A percentile compares a stretch with the other conserved stretches of the same genome.
These are phyloP conservation scores for Globisporangium ultimum DNA, from an alignment of 352 stramenopile species.

Conservation along the genomic window DNA sequence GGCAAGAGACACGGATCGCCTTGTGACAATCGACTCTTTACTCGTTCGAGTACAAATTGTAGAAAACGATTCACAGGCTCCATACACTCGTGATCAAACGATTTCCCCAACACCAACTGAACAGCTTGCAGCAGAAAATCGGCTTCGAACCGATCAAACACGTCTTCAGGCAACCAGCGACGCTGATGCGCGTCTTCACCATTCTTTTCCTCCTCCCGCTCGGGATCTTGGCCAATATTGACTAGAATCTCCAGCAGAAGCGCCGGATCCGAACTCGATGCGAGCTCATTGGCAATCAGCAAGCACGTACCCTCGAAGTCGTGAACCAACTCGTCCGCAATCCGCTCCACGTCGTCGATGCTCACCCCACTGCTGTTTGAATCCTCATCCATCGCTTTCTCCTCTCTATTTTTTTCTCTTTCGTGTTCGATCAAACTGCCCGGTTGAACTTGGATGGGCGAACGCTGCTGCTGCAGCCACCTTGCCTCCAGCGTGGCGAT, in stretches of 20 bases:
- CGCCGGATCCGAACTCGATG: constrained; percentile 23
- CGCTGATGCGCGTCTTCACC: not conserved
- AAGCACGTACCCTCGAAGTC: constrained; percentile 56
- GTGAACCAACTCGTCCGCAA: constrained; percentile 31
- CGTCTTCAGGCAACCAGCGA: constrained; percentile 21
- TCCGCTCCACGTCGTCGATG: constrained; percentile 16
- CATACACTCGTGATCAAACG: constrained; percentile 27
- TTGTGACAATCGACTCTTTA: constrained; percentile 23
- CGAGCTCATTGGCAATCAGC: constrained; percentile 39
- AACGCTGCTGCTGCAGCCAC: too few species aligned
- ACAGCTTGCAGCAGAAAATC: constrained; percentile 60
- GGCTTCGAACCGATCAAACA: constrained; percentile 36
- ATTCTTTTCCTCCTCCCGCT: not conserved
- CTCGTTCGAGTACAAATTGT: constrained; percentile 34
- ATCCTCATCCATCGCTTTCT: constrained; percentile 10
- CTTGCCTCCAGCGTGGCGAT: too few species aligned
- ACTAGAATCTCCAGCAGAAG: constrained; percentile 29
- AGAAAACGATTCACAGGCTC: constrained; percentile 45
- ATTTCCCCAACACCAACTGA: constrained; percentile 41
- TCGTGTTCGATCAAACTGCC: not conserved
- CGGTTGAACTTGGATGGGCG: too few species aligned
- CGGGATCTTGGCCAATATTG: constrained; percentile 6
- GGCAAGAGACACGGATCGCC: constrained; percentile 39
- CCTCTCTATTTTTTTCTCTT: not conserved
- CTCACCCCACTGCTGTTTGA: not conserved